Base-by-base conservation (phyloP, 371 early-diverging fungal genomes). In the Mucor velutinosus region DNA sequence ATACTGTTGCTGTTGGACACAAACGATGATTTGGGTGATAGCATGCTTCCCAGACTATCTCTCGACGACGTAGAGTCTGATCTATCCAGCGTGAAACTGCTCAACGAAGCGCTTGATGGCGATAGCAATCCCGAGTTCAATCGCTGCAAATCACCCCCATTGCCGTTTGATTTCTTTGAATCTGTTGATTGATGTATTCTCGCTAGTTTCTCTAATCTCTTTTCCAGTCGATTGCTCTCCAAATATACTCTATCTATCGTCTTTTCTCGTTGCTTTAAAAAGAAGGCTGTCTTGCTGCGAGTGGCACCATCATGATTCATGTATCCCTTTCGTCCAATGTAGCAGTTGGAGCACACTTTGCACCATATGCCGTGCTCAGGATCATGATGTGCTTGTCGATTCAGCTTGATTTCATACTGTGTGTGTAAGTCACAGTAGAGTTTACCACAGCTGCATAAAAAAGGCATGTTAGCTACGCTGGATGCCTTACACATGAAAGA, bases 201-300 rank as follows among this genome's bases (percentile, higher is more conserved):
- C 17, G 84, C 84, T 21, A 84, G 56, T 77, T 89, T 89, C 74
- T 92, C 95, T 60, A 96, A 76, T 14, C 97, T 82, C 74, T 93
- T 92, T 69, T 95, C 95, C 8, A 95, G 76, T 60, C 94, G 87
- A 74, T 95, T 97, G 17, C 87, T 87, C 61, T 95, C 96, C 58
- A 97, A 70, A 66, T 86, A 86, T 5, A 91, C 86, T 43, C 82
- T 80, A 56, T 91, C 92, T 12, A 90, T 85, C 10, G 82, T 82
- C 55, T 76, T 83, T 39, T 77, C 83, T 58, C 95, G 78, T 62
- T 79, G 66, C 41, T 84, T 85, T 35, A 85, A 65, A 72, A 93
- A 94, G 14, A 64, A 59, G 0, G 78, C 74, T 7, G 92, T 89
- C 53, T 75, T 75, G 27, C 64, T 79, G 21, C 88, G 80, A 19